phyloP scores from a whole-genome alignment of 495 filamentous ascomycete species.

The Hypoxylon rickii region DNA sequence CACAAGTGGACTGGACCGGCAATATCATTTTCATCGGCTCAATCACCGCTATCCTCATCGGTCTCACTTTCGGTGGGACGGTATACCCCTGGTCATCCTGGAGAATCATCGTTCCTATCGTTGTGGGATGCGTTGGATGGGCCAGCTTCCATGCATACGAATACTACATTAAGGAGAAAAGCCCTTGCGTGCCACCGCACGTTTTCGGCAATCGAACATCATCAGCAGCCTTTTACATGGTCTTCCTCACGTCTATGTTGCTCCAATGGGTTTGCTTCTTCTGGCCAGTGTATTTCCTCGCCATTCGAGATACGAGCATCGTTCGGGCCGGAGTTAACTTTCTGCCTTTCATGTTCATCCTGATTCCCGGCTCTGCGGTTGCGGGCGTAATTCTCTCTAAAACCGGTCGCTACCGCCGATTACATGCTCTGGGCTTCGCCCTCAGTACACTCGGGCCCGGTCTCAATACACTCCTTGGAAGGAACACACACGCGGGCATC shows the following conservation, averaged over 20 bases:
- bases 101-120: constrained; percentile 21
- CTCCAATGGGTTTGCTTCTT: constrained; percentile 50
- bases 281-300: constrained; percentile 56
- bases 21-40: constrained; percentile 37
- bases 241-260: constrained; percentile 15
- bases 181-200: constrained; percentile 41
- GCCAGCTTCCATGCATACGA: constrained; percentile 36
- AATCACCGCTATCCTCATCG: constrained; percentile 41
- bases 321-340: constrained; percentile 49
- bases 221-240: constrained; percentile 26
- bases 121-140: constrained; percentile 31
- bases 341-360: constrained; percentile 51
- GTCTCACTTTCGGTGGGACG: constrained; percentile 39
- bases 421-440: constrained; percentile 48
- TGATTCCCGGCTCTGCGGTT: constrained; percentile 39
- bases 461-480: constrained; percentile 43
- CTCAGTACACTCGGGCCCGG: constrained; percentile 48
- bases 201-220: constrained; percentile 46
- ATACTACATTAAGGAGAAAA: not conserved
- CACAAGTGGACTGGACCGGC: constrained; percentile 13
- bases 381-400: constrained; percentile 48
- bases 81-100: constrained; percentile 33
- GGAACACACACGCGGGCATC: constrained; percentile 23
- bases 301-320: constrained; percentile 40
- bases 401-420: constrained; percentile 48